phyloP scores from a whole-genome alignment of 192 early-diverging fungal genomes.

The Helicostylum pulchrum region DNA sequence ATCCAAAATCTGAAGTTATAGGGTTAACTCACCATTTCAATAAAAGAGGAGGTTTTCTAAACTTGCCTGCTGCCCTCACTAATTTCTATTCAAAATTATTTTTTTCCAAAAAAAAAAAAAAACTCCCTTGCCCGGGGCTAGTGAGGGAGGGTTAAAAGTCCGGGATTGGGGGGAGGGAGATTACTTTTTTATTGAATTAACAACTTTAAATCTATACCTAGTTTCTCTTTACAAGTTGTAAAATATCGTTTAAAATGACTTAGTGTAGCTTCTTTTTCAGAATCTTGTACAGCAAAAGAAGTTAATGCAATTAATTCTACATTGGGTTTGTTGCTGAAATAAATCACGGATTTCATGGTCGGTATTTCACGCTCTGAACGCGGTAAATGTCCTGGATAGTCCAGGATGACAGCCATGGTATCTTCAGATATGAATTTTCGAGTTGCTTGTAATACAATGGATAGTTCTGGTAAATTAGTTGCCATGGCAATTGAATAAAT shows the following conservation, averaged over 20 bases:
- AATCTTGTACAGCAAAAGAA: background rate
- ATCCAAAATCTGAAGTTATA: too few species aligned
- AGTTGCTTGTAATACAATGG: background rate
- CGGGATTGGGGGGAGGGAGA: too few species aligned
- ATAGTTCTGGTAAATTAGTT: background rate
- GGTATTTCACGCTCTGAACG: background rate
- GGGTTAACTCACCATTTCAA: conserved; percentile 8
- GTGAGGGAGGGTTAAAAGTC: background rate
- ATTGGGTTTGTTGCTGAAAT: background rate
- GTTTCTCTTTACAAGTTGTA: background rate
- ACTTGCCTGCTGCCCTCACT: conserved; percentile 52
- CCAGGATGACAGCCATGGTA: background rate
- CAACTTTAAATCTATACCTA: conserved; percentile 1
- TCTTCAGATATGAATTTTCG: background rate
- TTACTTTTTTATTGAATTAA: background rate
- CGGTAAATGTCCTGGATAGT: conserved; percentile 13
- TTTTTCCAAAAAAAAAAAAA: too few species aligned
- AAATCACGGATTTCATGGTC: conserved; percentile 1
- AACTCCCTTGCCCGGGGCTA: background rate
- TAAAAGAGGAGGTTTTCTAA: conserved; percentile 40
- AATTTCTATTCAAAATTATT: background rate
- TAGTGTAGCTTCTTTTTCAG: background rate
- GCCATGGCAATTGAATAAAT: background rate
- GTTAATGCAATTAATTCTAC: background rate
- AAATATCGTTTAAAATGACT: background rate